phyloP scores from a whole-genome alignment of 1,284 basidiomycete genomes.

The Ceratobasidium sp. region DNA sequence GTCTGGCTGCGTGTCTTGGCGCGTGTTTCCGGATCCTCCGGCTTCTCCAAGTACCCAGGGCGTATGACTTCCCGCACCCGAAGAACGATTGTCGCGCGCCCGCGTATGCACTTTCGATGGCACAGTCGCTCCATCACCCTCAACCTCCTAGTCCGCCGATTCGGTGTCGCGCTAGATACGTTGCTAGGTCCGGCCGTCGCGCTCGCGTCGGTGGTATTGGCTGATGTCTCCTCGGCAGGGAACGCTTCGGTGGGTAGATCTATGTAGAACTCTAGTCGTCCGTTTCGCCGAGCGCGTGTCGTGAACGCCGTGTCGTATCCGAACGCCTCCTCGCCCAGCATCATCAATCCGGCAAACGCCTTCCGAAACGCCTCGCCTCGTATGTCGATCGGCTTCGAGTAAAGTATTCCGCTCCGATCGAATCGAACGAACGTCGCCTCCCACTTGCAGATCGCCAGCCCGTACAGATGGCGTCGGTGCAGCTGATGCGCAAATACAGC shows the following conservation, averaged over 20 bases:
- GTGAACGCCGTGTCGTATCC: slow-evolving; percentile 32
- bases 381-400: slow-evolving; percentile 21
- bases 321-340: background rate
- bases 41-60: background rate
- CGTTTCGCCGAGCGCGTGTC: background rate
- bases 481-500: slow-evolving; percentile 28
- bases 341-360: slow-evolving; percentile 25
- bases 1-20: background rate
- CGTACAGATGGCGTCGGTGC: slow-evolving; percentile 36
- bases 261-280: slow-evolving; percentile 19
- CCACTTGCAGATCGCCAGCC: slow-evolving; percentile 3
- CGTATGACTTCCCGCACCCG: slow-evolving; percentile 8
- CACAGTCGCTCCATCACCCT: slow-evolving; percentile 25
- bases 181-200: too few species aligned
- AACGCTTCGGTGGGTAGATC: too few species aligned
- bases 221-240: too few species aligned
- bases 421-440: slow-evolving; percentile 29
- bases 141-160: too few species aligned
- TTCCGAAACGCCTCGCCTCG: too few species aligned
- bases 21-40: background rate
- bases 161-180: too few species aligned
- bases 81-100: slow-evolving; percentile 38
- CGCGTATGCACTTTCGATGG: slow-evolving; percentile 29
- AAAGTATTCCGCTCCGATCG: slow-evolving; percentile 25
- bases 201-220: too few species aligned